These are phyloP conservation scores for Canna indica DNA, from an alignment of 176 grass and related monocot genomes.

Conservation along the genomic window DNA sequence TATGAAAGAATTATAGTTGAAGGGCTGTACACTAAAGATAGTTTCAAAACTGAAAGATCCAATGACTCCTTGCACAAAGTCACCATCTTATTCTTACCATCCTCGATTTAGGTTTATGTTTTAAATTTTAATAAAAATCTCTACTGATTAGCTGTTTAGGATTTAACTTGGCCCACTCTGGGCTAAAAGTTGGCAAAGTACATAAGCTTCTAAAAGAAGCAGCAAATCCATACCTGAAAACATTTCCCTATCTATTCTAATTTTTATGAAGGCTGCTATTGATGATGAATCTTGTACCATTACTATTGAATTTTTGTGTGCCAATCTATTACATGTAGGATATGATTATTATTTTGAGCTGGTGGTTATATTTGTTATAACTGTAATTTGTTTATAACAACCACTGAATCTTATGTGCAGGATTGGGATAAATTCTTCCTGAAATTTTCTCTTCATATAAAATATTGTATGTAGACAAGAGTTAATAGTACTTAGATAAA, in stretches of 20 bases:
- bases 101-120: background rate
- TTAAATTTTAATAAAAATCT: background rate
- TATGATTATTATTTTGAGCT: background rate
- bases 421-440: conserved; percentile 47
- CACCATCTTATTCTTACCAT: background rate
- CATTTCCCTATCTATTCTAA: no score
- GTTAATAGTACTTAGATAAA: conserved; percentile 40
- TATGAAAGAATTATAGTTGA: background rate
- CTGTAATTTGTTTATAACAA: background rate
- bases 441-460: conserved; percentile 32
- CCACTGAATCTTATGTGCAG: conserved; percentile 31
- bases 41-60: background rate
- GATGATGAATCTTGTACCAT: background rate
- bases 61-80: background rate
- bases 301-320: background rate
- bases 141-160: background rate
- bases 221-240: no score
- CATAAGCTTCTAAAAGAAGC: no score
- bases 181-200: no score
- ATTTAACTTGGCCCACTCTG: no score
- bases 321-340: background rate
- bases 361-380: background rate
- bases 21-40: background rate
- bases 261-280: background rate
- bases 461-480: conserved; percentile 11